Percentiles rank a stretch among this genome's conserved stretches.
phyloP scores from a whole-genome alignment of 1,284 basidiomycete genomes.

The Lentinula novae-zelandiae region DNA sequence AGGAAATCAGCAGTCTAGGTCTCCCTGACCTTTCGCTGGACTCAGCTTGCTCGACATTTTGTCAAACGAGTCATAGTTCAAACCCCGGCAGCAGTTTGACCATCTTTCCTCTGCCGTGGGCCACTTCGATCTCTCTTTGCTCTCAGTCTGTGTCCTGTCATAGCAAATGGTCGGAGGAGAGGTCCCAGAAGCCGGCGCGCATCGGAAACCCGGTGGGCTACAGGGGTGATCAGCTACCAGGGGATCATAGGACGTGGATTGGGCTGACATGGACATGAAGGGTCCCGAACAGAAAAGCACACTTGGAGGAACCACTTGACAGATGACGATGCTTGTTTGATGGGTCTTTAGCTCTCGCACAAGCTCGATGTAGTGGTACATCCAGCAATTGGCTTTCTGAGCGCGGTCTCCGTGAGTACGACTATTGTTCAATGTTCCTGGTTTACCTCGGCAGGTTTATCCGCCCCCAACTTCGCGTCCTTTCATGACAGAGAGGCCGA shows the following conservation, averaged over 20 bases:
- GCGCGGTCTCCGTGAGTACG: background rate
- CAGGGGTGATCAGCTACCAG: background rate
- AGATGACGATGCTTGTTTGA: background rate
- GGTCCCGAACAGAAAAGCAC: conserved; percentile 12
- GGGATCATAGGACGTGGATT: conserved; percentile 4
- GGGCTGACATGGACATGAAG: conserved; percentile 5
- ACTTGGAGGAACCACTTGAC: background rate
- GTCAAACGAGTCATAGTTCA: conserved; percentile 8
- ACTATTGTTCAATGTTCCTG: background rate
- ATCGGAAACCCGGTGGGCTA: conserved; percentile 8
- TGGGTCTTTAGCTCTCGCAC: conserved; percentile 1
- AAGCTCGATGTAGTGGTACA: conserved; percentile 5
- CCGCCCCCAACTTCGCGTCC: conserved; percentile 15
- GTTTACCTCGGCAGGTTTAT: background rate
- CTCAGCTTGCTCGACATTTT: conserved; percentile 8
- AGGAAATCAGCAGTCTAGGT: conserved; percentile 9
- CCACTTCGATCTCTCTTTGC: conserved; percentile 12
- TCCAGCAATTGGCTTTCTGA: conserved; percentile 1
- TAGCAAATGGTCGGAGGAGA: conserved; percentile 10
- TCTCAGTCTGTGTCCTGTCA: conserved; percentile 1
- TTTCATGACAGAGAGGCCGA: conserved; percentile 14
- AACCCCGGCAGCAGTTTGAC: conserved; percentile 16
- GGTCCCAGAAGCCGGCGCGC: conserved; percentile 15
- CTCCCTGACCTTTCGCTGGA: conserved; percentile 11
- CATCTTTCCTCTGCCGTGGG: conserved; percentile 15